phyloP scores from a whole-genome alignment of 176 grass and related monocot species.

The Microstegium vimineum region DNA sequence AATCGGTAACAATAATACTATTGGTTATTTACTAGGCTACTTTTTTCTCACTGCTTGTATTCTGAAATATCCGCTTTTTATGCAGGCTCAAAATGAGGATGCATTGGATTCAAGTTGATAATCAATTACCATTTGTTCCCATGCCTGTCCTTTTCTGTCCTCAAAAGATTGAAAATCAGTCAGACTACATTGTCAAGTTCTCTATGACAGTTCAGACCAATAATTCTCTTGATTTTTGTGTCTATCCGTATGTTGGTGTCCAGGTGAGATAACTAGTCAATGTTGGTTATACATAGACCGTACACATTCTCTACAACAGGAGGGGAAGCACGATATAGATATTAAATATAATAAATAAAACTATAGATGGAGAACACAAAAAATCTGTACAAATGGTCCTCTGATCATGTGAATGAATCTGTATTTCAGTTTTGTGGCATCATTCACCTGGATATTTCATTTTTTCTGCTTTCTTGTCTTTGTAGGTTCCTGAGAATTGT shows the following conservation, averaged over 20 bases:
- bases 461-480: neutral
- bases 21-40: conserved; percentile 13
- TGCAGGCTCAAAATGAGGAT: conserved; percentile 78
- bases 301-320: neutral
- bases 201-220: conserved; percentile 85
- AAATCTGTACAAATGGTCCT: neutral
- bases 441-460: neutral
- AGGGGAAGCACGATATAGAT: neutral
- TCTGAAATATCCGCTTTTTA: conserved; percentile 22
- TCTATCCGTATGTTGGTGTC: conserved; percentile 93
- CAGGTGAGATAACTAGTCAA: conserved; percentile 47
- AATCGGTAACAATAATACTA: conserved; percentile 53
- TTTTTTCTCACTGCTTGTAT: conserved; percentile 12
- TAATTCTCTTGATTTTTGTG: conserved; percentile 88
- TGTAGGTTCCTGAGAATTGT: conserved; percentile 80
- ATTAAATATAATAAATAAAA: neutral
- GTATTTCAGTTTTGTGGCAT: neutral
- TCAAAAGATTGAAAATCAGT: conserved; percentile 65
- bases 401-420: neutral
- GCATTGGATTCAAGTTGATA: conserved; percentile 89
- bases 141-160: conserved; percentile 95
- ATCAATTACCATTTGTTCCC: conserved; percentile 86
- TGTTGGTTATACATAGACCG: neutral
- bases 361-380: neutral
- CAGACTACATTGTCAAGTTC: conserved; percentile 75